These are phyloP conservation scores for Calonectria hongkongensis DNA, from an alignment of 2,329 filamentous ascomycete species.

Conservation along the genomic window DNA sequence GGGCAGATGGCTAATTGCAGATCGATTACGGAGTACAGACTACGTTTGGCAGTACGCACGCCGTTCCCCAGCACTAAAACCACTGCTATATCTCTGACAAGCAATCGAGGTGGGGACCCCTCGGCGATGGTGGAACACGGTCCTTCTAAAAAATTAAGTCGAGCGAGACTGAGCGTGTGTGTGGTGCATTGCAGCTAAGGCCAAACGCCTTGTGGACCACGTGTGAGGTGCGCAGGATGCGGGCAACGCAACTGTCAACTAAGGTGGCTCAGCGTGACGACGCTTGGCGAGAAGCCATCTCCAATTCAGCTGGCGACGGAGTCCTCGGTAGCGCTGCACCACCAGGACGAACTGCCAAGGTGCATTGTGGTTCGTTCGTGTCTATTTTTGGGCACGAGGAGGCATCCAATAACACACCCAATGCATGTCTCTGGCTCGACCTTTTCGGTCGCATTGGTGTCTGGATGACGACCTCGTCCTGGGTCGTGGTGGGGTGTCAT, in stretches of 20 bases:
- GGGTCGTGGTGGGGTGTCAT: not conserved
- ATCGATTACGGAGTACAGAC: slow-evolving; percentile 21
- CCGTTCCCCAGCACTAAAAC: slow-evolving; percentile 15
- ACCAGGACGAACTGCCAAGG: slow-evolving; percentile 27
- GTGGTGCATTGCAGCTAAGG: slow-evolving; percentile 27
- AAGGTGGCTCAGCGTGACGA: slow-evolving; percentile 29
- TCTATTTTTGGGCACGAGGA: slow-evolving; percentile 32
- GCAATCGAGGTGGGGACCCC: slow-evolving; percentile 20
- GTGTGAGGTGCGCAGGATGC: slow-evolving; percentile 12
- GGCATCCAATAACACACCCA: slow-evolving; percentile 22
- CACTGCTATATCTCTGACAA: slow-evolving; percentile 21
- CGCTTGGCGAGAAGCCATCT: slow-evolving; percentile 20
- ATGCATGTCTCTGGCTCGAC: not conserved
- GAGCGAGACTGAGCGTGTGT: not conserved
- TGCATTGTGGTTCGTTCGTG: not conserved
- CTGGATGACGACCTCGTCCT: not conserved
- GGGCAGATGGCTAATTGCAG: slow-evolving; percentile 23
- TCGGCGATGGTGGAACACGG: slow-evolving; percentile 34
- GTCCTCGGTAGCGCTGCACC: slow-evolving; percentile 17
- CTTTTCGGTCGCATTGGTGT: not conserved
- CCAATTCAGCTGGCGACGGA: not conserved
- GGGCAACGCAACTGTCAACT: slow-evolving; percentile 27
- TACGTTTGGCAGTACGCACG: not conserved
- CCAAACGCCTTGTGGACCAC: slow-evolving; percentile 27
- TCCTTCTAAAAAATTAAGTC: slow-evolving; percentile 17